Evolutionary conservation across 2,329 filamentous ascomycete genomes (phyloP), one percentile per base, ranked within the genome.

Genomic region (Cladosporium sp.): DNA sequence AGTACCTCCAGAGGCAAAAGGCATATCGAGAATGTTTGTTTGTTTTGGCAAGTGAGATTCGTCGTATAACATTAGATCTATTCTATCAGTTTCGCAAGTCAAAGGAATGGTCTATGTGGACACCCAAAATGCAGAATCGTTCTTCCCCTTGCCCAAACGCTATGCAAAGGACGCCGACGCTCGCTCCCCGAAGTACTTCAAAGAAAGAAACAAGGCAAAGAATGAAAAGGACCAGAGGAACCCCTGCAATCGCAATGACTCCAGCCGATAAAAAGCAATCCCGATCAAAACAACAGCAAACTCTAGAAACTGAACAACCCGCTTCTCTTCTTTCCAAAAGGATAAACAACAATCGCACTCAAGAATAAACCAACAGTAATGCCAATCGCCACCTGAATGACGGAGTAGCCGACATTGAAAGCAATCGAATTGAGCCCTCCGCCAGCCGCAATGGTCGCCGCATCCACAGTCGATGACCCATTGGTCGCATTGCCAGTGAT

Each of bases 311-410:
- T 74, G 62, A 76, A 77, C 55, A 77, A 57, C 10, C 73, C 74
- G 62, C 72, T 75, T 61, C 77, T 71, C 66, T 71, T 74, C 71
- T 79, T 79, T 8, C 78, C 77, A 32, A 78, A 69, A 1, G 78
- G 78, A 68, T 80, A 80, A 3, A 80, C 76, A 6, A 79, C 67
- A 40, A 79, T 68, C 3, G 78, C 77, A 39, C 74, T 74, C 50
- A 80, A 62, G 61, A 80, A 80, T 56, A 80, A 60, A 0, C 78
- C 78, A 0, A 80, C 77, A 0, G 77, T 80, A 50, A 80, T 80
- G 3, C 78, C 78, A 61, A 80, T 79, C 0, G 78, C 78, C 13
- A 80, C 75, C 65, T 80, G 76, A 48, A 80, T 73, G 4, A 80
- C 77, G 0, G 68, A 73, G 59, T 76, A 79, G 8, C 76, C 74